phyloP scores from a whole-genome alignment of 495 filamentous ascomycete species.

The Rhypophila decipiens region DNA sequence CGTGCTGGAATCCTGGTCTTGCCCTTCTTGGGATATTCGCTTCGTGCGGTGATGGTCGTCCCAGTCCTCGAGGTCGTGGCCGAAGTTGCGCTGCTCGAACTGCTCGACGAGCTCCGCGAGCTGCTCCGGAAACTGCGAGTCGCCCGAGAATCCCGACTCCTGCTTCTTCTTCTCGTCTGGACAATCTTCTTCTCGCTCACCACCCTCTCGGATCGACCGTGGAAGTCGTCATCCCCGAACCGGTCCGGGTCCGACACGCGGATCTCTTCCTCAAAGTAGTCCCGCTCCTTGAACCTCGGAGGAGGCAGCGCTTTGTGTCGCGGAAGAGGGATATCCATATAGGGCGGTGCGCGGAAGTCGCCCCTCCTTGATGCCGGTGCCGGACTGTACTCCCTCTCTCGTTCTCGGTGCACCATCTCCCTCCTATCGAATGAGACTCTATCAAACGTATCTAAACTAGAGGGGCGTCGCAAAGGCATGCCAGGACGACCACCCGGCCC shows the following conservation, averaged over 20 bases:
- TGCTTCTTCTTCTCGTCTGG: conserved; percentile 27
- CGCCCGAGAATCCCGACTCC: conserved; percentile 26
- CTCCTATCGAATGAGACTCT: conserved; percentile 50
- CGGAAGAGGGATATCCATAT: conserved; percentile 50
- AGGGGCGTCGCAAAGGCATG: conserved; percentile 31
- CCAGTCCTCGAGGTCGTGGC: conserved; percentile 36
- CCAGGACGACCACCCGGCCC: conserved; percentile 23
- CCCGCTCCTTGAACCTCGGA: conserved; percentile 45
- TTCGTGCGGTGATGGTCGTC: conserved; percentile 42
- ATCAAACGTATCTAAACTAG: conserved; percentile 42
- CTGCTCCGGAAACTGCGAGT: conserved; percentile 22
- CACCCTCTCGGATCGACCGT: conserved; percentile 48
- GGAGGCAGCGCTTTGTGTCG: conserved; percentile 37
- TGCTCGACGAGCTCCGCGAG: conserved; percentile 35
- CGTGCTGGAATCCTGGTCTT: conserved; percentile 79
- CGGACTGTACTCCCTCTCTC: conserved; percentile 41
- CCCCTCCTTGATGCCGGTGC: conserved; percentile 27
- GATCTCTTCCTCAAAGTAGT: conserved; percentile 52
- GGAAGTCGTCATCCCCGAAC: conserved; percentile 63
- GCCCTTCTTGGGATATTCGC: conserved; percentile 70
- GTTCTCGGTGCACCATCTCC: conserved; percentile 40
- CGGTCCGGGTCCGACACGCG: conserved; percentile 59
- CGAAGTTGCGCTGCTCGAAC: conserved; percentile 32
- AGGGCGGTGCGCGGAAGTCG: conserved; percentile 40
- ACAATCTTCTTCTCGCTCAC: conserved; percentile 45